Evolutionary conservation across 108 stramenopile species (phyloP), one percentile per base, ranked within the genome.

Genomic region (Conticribra weissflogii): DNA sequence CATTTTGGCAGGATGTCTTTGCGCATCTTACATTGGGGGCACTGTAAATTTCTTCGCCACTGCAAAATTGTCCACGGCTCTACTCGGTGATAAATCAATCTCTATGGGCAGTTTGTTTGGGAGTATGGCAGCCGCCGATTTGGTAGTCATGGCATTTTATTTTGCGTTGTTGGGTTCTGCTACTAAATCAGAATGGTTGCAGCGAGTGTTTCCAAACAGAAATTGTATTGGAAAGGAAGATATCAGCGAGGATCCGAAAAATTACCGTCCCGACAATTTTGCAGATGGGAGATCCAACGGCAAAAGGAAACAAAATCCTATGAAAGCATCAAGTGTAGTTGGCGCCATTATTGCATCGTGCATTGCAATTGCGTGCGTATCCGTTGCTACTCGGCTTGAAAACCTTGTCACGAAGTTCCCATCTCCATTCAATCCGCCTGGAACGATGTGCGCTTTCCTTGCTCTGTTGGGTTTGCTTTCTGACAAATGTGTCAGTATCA

Each of bases 91-190:
- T 12, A 62, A 46, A 22, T 29, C 29, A 22, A 48, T 63, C 30
- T 24, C 36, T 44, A 59, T 69, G 49, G 58, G 54, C n/a, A 65
- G 62, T 29, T 32, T 84, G 22, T 50, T 93, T 36, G 79, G 84
- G 18, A 78, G 87, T 45, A 76, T 93, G 88, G 84, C 87, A 19
- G 81, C 88, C 22, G 88, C 88, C 3, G 91, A 93, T 77, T 53
- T 90, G 5, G 60, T 93, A 0, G 86, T 88, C 30, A 93, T 90
- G 91, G 87, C 88, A 21, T 19, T 93, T 2, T 93, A 90, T 58
- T 88, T 93, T 64, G 66, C 86, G 0, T 22, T 71, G 41, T 29
- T 93, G 55, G 68, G 83, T n/a, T 34, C 76, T 17, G 81, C 81
- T 8, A 48, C 84, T 5, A 58, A 81, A 19, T 88, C 82, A 51